These are phyloP conservation scores for Syncephalis fuscata DNA, from an alignment of 371 early-diverging fungal genomes.

Conservation along the genomic window DNA sequence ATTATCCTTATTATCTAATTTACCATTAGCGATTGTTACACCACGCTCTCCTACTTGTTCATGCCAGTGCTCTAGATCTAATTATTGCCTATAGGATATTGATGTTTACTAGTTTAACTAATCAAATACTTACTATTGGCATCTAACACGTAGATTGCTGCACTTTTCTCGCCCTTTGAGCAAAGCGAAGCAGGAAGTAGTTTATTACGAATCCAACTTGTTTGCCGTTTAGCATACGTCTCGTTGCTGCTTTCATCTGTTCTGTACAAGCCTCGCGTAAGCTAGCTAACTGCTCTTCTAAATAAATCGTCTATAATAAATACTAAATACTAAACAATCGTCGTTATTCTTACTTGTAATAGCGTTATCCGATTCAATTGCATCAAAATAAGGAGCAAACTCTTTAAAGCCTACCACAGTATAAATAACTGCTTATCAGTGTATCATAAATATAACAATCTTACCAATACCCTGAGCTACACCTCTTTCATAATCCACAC, in stretches of 20 bases:
- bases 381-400: slow-evolving; percentile 49
- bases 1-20: background rate
- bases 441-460: background rate
- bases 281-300: background rate
- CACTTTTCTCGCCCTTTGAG: background rate
- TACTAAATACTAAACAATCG: background rate
- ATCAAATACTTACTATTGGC: background rate
- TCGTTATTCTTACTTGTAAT: no score
- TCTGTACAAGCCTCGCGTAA: slow-evolving; percentile 37
- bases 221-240: slow-evolving; percentile 82
- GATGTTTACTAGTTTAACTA: background rate
- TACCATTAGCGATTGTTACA: slow-evolving; percentile 7
- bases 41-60: slow-evolving; percentile 6
- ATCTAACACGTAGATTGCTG: background rate
- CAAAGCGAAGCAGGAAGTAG: slow-evolving; percentile 25
- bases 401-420: slow-evolving; percentile 53
- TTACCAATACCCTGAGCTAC: slow-evolving; percentile 70
- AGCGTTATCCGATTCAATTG: slow-evolving; percentile 14
- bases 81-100: background rate
- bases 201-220: slow-evolving; percentile 81
- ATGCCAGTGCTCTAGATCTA: slow-evolving; percentile 10
- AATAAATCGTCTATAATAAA: background rate
- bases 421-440: background rate
- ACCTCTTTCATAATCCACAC: slow-evolving; percentile 53
- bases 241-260: slow-evolving; percentile 69